Evolutionary conservation across 192 early-diverging fungal species (phyloP).

Genomic region (Backusella westeae): DNA sequence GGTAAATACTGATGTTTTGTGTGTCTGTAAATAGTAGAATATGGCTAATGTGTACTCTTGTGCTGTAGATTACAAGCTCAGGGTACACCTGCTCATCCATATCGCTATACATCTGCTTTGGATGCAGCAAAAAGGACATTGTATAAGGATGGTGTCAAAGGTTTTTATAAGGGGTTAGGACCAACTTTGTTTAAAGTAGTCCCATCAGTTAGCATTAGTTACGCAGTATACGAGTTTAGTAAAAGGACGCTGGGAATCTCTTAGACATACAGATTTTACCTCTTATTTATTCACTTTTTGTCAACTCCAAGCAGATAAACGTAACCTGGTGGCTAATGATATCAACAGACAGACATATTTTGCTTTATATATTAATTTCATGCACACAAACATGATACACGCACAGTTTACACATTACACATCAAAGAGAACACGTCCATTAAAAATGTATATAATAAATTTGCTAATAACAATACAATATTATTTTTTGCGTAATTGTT

Average conservation of each 20-base stretch:
- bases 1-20: conserved; percentile 39
- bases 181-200: conserved; percentile 77
- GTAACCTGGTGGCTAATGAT: neutral
- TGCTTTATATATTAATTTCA: neutral
- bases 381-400: neutral
- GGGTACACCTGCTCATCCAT: conserved; percentile 72
- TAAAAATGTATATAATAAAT: conserved; percentile 11
- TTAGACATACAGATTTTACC: conserved; percentile 18
- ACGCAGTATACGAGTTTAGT: conserved; percentile 66
- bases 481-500: conserved; percentile 5
- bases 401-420: neutral
- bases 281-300: neutral
- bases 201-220: conserved; percentile 72
- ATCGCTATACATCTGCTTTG: conserved; percentile 57
- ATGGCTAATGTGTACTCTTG: neutral
- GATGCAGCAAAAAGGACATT: conserved; percentile 66
- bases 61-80: conserved; percentile 72
- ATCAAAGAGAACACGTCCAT: neutral
- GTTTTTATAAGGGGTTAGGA: conserved; percentile 75
- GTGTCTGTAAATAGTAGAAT: neutral
- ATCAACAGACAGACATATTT: neutral
- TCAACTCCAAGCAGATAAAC: neutral
- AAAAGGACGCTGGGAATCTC: conserved; percentile 47
- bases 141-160: conserved; percentile 54
- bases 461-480: neutral